These are phyloP conservation scores for Trichophaea hybrida DNA, from an alignment of 2,329 filamentous ascomycete species.

Conservation along the genomic window DNA sequence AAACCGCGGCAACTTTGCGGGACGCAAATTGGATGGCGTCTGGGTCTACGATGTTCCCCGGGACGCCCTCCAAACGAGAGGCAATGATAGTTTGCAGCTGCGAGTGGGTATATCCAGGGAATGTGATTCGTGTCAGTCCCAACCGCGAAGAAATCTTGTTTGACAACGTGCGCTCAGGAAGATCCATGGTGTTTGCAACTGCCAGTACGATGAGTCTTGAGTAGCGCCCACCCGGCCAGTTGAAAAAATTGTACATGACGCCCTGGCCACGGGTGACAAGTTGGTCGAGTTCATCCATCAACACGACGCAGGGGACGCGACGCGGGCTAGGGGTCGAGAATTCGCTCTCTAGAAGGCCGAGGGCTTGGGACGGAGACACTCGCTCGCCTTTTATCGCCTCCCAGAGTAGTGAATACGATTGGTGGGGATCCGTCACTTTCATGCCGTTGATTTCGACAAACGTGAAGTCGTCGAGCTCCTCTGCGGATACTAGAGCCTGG, in stretches of 20 bases:
- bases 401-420: slow-evolving; percentile 90
- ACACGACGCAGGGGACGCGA: slow-evolving; percentile 82
- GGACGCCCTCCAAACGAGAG: slow-evolving; percentile 77
- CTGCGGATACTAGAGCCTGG: slow-evolving; percentile 70
- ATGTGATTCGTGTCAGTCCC: slow-evolving; percentile 84
- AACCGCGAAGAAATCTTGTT: slow-evolving; percentile 81
- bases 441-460: slow-evolving; percentile 99
- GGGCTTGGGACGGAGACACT: slow-evolving; percentile 77
- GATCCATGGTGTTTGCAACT: slow-evolving; percentile 97
- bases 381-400: slow-evolving; percentile 87
- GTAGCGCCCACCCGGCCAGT: slow-evolving; percentile 87
- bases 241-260: slow-evolving; percentile 99
- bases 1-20: slow-evolving; percentile 90
- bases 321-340: slow-evolving; percentile 84
- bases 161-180: slow-evolving; percentile 86
- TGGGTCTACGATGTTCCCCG: slow-evolving; percentile 75
- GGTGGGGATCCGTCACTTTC: slow-evolving; percentile 97
- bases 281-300: slow-evolving; percentile 98
- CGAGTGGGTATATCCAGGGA: slow-evolving; percentile 91
- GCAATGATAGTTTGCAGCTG: slow-evolving; percentile 96
- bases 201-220: slow-evolving; percentile 89
- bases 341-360: slow-evolving; percentile 80
- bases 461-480: slow-evolving; percentile 95
- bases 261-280: slow-evolving; percentile 95
- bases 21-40: slow-evolving; percentile 94